A percentile compares a stretch with the other conserved stretches of the same genome.
Evolutionary conservation across 805 yeast species (phyloP).

Genomic region (Wickerhamomyces mucosus): DNA sequence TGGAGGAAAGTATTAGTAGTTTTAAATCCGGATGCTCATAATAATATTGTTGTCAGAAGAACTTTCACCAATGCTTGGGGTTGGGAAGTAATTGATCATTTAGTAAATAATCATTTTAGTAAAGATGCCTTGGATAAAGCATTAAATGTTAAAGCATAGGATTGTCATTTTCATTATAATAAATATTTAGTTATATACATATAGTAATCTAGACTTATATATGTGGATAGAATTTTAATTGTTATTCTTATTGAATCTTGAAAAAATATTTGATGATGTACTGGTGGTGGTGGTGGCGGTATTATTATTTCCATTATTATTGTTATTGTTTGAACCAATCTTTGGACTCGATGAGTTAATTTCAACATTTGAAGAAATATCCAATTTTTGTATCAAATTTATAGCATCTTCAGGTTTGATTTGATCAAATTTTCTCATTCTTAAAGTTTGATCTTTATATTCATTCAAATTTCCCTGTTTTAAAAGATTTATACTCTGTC

Average conservation of each 20-base stretch:
- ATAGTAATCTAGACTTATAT: neutral
- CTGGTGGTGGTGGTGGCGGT: too few species aligned
- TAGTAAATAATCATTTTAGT: constrained; percentile 45
- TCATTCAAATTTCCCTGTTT: constrained; percentile 55
- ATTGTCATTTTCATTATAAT: neutral
- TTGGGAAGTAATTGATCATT: constrained; percentile 84
- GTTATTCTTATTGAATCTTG: too few species aligned
- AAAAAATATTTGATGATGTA: too few species aligned
- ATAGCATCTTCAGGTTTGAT: constrained; percentile 67
- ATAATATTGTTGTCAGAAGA: constrained; percentile 82
- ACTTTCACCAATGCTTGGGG: constrained; percentile 90
- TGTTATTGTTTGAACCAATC: too few species aligned
- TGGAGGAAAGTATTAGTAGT: constrained; percentile 92
- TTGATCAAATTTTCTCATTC: constrained; percentile 64
- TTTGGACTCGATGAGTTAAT: too few species aligned
- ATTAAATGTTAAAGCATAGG: neutral
- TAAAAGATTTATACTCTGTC: constrained; percentile 71
- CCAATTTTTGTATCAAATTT: constrained; percentile 46
- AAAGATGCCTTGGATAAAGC: too few species aligned
- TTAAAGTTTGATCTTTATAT: constrained; percentile 43
- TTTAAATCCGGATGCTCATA: constrained; percentile 89
- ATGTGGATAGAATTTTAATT: too few species aligned
- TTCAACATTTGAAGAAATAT: too few species aligned
- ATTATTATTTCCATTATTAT: too few species aligned
- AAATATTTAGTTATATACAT: neutral